Base-by-base conservation (phyloP, 441 rosid genomes). In the Adansonia grandidieri region DNA sequence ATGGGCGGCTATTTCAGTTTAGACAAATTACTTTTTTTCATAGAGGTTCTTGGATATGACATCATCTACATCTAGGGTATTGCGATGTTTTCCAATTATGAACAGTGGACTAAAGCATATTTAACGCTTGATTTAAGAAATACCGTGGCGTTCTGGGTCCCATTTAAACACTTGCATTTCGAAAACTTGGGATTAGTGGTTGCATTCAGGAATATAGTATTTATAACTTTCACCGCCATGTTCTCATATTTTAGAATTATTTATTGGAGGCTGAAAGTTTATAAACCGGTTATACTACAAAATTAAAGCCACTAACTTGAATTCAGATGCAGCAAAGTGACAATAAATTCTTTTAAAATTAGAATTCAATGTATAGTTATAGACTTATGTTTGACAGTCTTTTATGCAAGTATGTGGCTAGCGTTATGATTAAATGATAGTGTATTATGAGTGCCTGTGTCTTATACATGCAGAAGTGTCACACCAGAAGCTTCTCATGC, bases 401-500 rank as follows among this genome's bases (percentile, higher is more conserved):
- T 58, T 51, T 50, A 37, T 54, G 64, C 65, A 19, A 40, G n/a
- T 32, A 17, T 65, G 67, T 37, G 53, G 19, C 61, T 9, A 54
- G 63, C 42, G 50, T 42, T 40, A 72, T 67, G 32, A 28, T 15
- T 22, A 14, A 58, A 57, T 61, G 32, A 13, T 58, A 13, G 9
- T 42, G 28, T 50, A 7, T 75, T 19, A n/a, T 24, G 17, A 20
- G 9, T 22, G 45, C 54, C 53, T 22, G 37, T 48, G 40, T 17
- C 64, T 19, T 19, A 3, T 24, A 61, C 65, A 50, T 73, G 44
- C 96, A 94, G 99, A 84, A 86, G 84, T 87, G 42, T 83, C 92
- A 24, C 92, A 91, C 83, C 88, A 86, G 79, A 93, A 90, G 84
- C 91, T 91, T 79, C 70, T 91, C 28, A 62, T 83, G 77, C 85